Evolutionary conservation across 73 alveolate species (phyloP), one percentile per base, ranked within the genome.

Genomic region (Breviolum minutum): DNA sequence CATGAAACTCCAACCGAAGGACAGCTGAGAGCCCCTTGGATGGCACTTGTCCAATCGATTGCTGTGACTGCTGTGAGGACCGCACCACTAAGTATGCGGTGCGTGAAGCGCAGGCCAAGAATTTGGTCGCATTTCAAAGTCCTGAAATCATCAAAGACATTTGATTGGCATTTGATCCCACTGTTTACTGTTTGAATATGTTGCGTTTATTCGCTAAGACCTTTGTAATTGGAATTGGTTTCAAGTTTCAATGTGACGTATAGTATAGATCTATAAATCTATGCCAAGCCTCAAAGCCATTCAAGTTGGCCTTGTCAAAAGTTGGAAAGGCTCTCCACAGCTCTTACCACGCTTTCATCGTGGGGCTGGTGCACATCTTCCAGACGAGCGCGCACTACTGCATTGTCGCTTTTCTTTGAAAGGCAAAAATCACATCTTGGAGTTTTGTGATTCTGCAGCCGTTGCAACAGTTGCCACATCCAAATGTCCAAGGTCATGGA

Each of bases 361-460:
- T 90, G 87, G 96, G 96, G 66, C 87, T 90, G 63, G 96, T 89
- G 66, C 96, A 89, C 87, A 89, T 89, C 77, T 89, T 89, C 96
- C 96, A 89, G 61, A 89, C 96, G 40, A 70, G 87, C 24, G 96
- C 87, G 63, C 96, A 89, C 74, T 89, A 89, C 87, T 89, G 96
- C 74, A 89, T 89, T 29, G 96, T 80, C 87, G 60, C 70, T 24
- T 14, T 11, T 63, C 82, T 63, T n/a, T 20, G 32, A n/a, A 64
- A 11, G 14, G 63, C 48, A 6, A 40, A 48, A 10, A 60, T 40
- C 63, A 11, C 19, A 9, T 29, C 64, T 8, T 1, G 86, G 27
- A 77, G 54, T 40, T 40, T 40, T 40, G 5, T 40, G 54, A 40
- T 40, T 40, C 54, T 40, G 54, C 9, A 79, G 66, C 14, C 8